Conservation (phyloP, 2,329 filamentous ascomycete species). For the Claviceps paspali region DNA sequence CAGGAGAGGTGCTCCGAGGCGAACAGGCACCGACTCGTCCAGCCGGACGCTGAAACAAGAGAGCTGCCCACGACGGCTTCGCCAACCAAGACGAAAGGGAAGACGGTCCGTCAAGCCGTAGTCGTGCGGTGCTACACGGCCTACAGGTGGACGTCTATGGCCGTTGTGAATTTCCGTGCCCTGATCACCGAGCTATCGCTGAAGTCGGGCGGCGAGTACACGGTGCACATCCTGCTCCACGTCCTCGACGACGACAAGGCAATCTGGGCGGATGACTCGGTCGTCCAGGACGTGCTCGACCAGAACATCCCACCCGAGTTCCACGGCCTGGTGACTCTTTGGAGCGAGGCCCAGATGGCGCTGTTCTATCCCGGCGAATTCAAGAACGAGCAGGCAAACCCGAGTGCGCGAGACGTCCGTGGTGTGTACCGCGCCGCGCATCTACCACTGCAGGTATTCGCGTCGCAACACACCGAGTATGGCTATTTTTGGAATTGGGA, state of each 20-base stretch:
- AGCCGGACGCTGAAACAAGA: slow-evolving; percentile 23
- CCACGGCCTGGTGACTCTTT: slow-evolving; percentile 63
- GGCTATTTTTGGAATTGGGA: slow-evolving; percentile 58
- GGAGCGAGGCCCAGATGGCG: slow-evolving; percentile 74
- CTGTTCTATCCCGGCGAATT: slow-evolving; percentile 59
- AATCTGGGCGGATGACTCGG: slow-evolving; percentile 66
- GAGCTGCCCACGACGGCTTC: slow-evolving; percentile 14
- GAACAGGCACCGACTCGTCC: slow-evolving; percentile 47
- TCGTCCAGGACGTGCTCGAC: slow-evolving; percentile 56
- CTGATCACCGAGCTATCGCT: slow-evolving; percentile 66
- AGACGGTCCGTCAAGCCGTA: slow-evolving; percentile 51
- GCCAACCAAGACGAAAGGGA: slow-evolving; percentile 12
- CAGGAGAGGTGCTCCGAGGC: slow-evolving; percentile 38
- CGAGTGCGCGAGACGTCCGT: slow-evolving; percentile 42
- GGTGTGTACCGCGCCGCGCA: slow-evolving; percentile 55
- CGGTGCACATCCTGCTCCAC: slow-evolving; percentile 70
- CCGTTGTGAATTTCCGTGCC: slow-evolving; percentile 67
- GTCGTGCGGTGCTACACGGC: slow-evolving; percentile 69
- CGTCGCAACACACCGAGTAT: slow-evolving; percentile 47
- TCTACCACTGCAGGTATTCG: slow-evolving; percentile 49
- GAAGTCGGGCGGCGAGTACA: slow-evolving; percentile 66
- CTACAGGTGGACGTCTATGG: slow-evolving; percentile 63
- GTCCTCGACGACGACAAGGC: slow-evolving; percentile 65
- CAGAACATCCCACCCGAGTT: slow-evolving; percentile 57
- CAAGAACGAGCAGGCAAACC: slow-evolving; percentile 50